Evolutionary conservation across 2,329 filamentous ascomycete genomes (phyloP), one percentile per base, ranked within the genome.

Genomic region (Epichloe bromicola): DNA sequence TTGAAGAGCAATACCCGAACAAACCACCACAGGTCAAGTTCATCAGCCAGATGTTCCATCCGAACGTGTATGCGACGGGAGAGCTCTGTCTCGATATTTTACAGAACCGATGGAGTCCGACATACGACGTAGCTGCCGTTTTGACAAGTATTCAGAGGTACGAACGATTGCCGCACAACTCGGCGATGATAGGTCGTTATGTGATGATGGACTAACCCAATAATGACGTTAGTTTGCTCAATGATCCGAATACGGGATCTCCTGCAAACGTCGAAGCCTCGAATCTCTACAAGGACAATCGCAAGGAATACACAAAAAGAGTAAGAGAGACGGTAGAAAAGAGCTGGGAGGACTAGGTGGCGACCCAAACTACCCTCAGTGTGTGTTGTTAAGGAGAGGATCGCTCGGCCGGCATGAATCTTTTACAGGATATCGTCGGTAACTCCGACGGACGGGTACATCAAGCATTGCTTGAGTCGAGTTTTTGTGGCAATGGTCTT

Each of bases 1-100:
- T 98, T 61, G 93, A 97, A 66, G 93, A 98, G 68, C 90, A 95
- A 63, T 98, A 98, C 62, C 93, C 93, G 33, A 98, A 97, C 72
- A 97, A 97, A 68, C 93, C 93, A 5, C 93, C 93, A 0, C 86
- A 89, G 36, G 93, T 97, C 71, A 97, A 97, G 66, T 98, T 98
- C 67, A 95, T 98, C 67, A 95, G 88, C 69, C 83, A 93, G 67
- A 98, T 98, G 93, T 98, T 98, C 69, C 93, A 98, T 62, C 93
- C 93, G 17, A 98, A 98, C 64, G 93, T 98, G 52, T 98, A 98
- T 66, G 90, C 87, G 49, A 97, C 90, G 0, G 93, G 93, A 55
- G 93, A 98, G 72, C 77, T 98, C 48, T 98, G 93, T 65, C 73
- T 98, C 58, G 93, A 98, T 65, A 98, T 98, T 59, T 70, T 98